A percentile compares a stretch with the other conserved stretches of the same genome.
These are phyloP conservation scores for Oryza longistaminata DNA, from an alignment of 176 grass and related monocot species.

Conservation along the genomic window DNA sequence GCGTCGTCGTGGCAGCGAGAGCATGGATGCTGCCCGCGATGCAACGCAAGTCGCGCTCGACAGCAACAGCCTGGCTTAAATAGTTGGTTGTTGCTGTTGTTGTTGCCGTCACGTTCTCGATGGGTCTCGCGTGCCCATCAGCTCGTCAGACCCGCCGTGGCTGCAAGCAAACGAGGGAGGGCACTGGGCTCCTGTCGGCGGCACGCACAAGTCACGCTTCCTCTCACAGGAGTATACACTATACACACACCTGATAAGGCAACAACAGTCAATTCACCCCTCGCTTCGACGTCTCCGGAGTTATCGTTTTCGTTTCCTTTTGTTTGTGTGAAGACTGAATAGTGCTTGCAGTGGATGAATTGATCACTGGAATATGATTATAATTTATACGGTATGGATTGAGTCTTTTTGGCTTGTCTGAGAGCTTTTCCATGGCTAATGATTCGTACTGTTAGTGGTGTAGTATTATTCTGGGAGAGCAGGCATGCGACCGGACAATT, in stretches of 20 bases:
- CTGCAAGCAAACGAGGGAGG: not conserved
- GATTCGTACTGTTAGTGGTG: not conserved
- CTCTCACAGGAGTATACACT: not conserved
- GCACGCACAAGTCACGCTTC: constrained; percentile 28
- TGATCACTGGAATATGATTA: not conserved
- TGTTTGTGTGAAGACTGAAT: not conserved
- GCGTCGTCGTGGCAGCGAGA: no score
- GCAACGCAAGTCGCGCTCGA: not conserved
- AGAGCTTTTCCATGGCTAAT: not conserved
- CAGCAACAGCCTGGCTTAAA: not conserved
- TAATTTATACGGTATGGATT: not conserved
- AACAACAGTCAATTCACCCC: not conserved
- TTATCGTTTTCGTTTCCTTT: not conserved
- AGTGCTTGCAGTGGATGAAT: not conserved
- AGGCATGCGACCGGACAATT: not conserved
- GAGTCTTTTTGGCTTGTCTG: not conserved
- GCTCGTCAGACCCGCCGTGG: not conserved
- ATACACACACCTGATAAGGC: not conserved
- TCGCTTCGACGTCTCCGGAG: not conserved
- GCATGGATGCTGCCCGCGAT: not conserved
- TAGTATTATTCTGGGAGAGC: not conserved
- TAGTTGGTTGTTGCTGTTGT: not conserved
- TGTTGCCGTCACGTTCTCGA: not conserved
- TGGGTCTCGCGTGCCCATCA: constrained; percentile 27
- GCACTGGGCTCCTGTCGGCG: not conserved